Percentiles rank a stretch among this genome's conserved stretches.
Conservation (phyloP, 768 basidiomycete genomes). For the Leccinum subgranulosum region DNA sequence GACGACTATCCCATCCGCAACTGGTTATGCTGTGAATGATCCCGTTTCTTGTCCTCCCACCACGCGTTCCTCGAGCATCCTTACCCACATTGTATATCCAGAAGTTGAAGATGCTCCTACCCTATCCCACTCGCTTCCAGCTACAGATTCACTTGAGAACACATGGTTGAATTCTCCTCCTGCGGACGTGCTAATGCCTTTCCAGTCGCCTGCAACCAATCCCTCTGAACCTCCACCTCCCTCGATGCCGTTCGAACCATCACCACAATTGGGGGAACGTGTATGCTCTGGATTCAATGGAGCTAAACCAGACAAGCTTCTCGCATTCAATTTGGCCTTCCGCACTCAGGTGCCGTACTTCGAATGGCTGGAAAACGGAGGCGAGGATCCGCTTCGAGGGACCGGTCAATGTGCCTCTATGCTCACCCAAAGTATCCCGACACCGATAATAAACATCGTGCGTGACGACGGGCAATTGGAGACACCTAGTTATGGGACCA, state of each 20-base stretch:
- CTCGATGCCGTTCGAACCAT: not conserved
- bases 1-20: not conserved
- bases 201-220: not conserved
- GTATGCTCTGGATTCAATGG: not conserved
- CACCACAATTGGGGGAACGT: not conserved
- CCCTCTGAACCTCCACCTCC: not conserved
- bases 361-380: conserved; percentile 69
- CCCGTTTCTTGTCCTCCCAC: not conserved
- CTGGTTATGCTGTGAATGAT: not conserved
- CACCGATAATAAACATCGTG: not conserved
- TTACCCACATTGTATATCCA: conserved; percentile 18
- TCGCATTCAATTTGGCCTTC: conserved; percentile 76
- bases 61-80: conserved; percentile 23
- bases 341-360: conserved; percentile 54
- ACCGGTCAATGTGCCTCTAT: conserved; percentile 20
- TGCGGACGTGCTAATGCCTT: not conserved
- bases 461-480: not conserved
- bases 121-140: not conserved
- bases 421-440: not conserved
- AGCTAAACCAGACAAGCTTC: conserved; percentile 13
- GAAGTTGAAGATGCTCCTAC: conserved; percentile 1
- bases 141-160: not conserved
- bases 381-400: conserved; percentile 28
- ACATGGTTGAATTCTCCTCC: not conserved
- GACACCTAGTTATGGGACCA: not conserved